Base-by-base conservation (phyloP, 306 rosid species). In the Cicer judaicum region DNA sequence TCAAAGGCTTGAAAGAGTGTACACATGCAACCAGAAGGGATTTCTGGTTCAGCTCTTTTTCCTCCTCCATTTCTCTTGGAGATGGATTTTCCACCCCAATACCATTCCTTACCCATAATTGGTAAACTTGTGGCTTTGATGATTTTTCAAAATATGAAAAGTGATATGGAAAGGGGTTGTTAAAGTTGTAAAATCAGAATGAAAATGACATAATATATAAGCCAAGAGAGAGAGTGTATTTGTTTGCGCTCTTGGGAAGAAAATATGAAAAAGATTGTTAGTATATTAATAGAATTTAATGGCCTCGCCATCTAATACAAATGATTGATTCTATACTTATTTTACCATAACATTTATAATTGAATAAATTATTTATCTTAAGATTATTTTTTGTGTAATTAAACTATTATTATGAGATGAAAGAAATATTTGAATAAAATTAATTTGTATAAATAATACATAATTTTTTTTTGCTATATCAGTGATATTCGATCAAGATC, bases 1-100 rank as follows among this genome's bases (percentile, higher is more conserved):
- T 94, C 96, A 68, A 94, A 92, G 75, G 90, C 80, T 12, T 94
- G 96, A 83, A 94, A 92, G 53, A 94, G 75, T 69, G 91, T 91
- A 77, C 89, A 80, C 93, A 94, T 86, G 85, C 99, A 94, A 52
- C 99, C 97, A 10, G 93, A 81, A 70, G 90, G 53, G 55, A 79
- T 63, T 38, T 83, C 67, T 56, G 84, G 49, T 69, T 43, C 5
- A 19, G 49, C 10, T 24, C 18, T 14, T 46, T 15, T 62, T 36
- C 47, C 69, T 29, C 16, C 74, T 55, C 84, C 80, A 29, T 85
- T 74, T 83, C 79, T 82, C 78, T 82, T 88, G 72, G 89, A 59
- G 61, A 9, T 60, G 9, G 50, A 64, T 80, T 85, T 61, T 10
- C 84, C 57, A 74, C 53, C 74, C 89, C 96, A 84, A 55, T 86